phyloP scores from a whole-genome alignment of 331 rosid genomes.

The Spiraea crenata region DNA sequence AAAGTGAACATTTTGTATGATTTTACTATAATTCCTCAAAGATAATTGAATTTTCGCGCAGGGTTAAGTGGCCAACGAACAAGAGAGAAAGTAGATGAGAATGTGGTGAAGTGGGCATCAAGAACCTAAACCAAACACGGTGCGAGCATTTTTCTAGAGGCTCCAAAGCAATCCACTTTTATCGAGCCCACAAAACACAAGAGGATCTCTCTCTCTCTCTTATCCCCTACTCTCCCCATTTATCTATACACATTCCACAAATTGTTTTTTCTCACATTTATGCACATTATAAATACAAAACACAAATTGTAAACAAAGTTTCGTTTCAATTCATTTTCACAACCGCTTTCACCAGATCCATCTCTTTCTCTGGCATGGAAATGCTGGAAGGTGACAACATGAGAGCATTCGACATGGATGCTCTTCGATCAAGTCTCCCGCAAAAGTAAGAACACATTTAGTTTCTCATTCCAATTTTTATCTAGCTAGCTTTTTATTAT shows the following conservation, averaged over 20 bases:
- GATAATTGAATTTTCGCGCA: neutral
- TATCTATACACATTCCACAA: constrained; percentile 7
- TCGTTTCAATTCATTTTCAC: no score
- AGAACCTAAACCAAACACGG: constrained; percentile 22
- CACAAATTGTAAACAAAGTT: no score
- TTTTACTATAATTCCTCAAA: no score
- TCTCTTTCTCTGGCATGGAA: constrained; percentile 33
- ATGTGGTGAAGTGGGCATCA: constrained; percentile 35
- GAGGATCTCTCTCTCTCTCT: neutral
- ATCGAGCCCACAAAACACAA: constrained; percentile 13
- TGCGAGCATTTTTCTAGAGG: constrained; percentile 26
- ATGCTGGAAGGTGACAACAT: constrained; percentile 36
- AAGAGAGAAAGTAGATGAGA: constrained; percentile 48
- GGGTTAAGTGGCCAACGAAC: constrained; percentile 34
- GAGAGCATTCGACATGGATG: constrained; percentile 54
- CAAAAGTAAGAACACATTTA: constrained; percentile 45
- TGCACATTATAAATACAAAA: neutral
- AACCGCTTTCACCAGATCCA: neutral
- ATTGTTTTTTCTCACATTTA: neutral
- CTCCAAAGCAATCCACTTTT: constrained; percentile 31
- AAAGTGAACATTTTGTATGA: no score
- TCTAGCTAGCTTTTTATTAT: neutral
- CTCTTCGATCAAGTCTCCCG: constrained; percentile 61
- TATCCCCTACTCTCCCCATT: constrained; percentile 8
- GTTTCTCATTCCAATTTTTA: no score